phyloP scores from a whole-genome alignment of 148 eudicot genomes.

The Agrostemma githago region DNA sequence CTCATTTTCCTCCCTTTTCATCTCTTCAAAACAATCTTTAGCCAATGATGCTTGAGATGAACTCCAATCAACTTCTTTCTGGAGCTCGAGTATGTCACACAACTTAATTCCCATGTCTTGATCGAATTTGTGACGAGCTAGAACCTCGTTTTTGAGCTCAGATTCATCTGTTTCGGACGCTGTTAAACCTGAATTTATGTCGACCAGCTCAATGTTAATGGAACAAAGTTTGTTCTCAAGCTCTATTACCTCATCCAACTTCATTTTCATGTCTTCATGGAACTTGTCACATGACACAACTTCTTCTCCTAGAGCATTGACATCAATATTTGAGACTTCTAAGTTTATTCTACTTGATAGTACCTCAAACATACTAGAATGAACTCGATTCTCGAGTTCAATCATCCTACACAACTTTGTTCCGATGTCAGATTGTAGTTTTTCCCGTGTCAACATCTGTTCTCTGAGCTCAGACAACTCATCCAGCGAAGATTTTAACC shows the following conservation, averaged over 20 bases:
- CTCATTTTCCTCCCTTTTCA: conserved; percentile 6
- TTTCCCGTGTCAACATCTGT: background rate
- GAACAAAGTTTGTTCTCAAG: conserved; percentile 4
- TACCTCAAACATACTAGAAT: conserved; percentile 1
- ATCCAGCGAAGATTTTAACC: background rate
- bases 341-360: conserved; percentile 1
- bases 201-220: background rate
- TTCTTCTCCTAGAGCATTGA: conserved; percentile 4
- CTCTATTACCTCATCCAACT: background rate
- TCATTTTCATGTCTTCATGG: conserved; percentile 10
- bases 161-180: background rate
- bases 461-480: background rate
- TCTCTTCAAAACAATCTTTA: conserved; percentile 2
- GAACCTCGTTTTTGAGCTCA: conserved; percentile 8
- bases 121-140: background rate
- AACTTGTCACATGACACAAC: background rate
- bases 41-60: background rate
- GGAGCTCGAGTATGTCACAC: background rate
- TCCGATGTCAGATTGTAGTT: background rate
- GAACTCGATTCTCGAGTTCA: conserved; percentile 14
- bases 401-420: background rate
- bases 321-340: conserved; percentile 7
- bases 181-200: background rate
- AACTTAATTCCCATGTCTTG: conserved; percentile 12
- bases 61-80: conserved; percentile 5